A percentile compares a stretch with the other conserved stretches of the same genome.
Evolutionary conservation across 352 stramenopile species (phyloP).

Genomic region (Pythium monospermum): DNA sequence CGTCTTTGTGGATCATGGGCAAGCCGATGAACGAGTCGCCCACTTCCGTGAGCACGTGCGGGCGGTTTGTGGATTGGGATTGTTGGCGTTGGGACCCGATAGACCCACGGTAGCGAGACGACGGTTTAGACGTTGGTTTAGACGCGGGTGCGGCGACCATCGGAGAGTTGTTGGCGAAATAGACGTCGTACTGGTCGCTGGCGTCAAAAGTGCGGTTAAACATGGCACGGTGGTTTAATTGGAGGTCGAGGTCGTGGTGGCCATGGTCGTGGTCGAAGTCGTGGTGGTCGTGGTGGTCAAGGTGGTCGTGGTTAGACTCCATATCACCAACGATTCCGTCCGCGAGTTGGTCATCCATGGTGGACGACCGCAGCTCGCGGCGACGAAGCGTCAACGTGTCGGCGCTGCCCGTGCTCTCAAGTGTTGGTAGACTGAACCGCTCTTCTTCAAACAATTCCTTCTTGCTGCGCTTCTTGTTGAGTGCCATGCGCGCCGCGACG

Average conservation of each 20-base stretch:
- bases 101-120: conserved; percentile 8
- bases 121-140: background rate
- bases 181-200: conserved; percentile 23
- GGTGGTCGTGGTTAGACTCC: conserved; percentile 16
- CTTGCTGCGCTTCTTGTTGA: conserved; percentile 37
- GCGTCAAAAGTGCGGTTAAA: conserved; percentile 11
- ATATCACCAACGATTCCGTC: conserved; percentile 3
- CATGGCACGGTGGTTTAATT: conserved; percentile 8
- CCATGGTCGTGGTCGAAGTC: too few relatives aligned
- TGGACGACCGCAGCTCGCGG: conserved; percentile 9
- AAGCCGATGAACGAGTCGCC: conserved; percentile 30
- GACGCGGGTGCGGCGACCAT: background rate
- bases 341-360: conserved; percentile 2
- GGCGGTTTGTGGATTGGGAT: conserved; percentile 3
- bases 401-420: conserved; percentile 33
- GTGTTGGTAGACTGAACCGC: conserved; percentile 42
- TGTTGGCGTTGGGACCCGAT: background rate
- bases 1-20: conserved; percentile 29
- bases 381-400: conserved; percentile 2
- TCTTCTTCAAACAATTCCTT: conserved; percentile 50
- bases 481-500: conserved; percentile 12
- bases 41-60: conserved; percentile 58
- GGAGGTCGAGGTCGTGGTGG: too few relatives aligned
- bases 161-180: conserved; percentile 20
- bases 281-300: too few relatives aligned